Conservation (phyloP, 1,284 basidiomycete species). For the Ganoderma sinense region DNA sequence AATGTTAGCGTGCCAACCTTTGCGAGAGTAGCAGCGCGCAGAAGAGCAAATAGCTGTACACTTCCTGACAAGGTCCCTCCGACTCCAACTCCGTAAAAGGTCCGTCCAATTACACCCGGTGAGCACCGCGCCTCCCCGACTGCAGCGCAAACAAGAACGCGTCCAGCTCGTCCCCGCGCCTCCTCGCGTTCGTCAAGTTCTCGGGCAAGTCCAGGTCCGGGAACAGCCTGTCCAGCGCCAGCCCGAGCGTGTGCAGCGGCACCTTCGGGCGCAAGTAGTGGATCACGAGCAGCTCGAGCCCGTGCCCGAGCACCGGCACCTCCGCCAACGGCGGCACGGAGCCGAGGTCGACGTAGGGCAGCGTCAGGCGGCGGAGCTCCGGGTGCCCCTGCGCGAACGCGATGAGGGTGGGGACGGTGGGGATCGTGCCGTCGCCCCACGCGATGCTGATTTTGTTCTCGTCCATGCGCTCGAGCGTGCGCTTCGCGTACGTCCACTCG, state of each 20-base stretch:
- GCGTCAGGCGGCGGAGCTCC: neutral
- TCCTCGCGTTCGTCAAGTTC: neutral
- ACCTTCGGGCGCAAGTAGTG: constrained; percentile 5
- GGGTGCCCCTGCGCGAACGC: constrained; percentile 14
- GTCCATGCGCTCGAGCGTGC: constrained; percentile 2
- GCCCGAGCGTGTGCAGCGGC: constrained; percentile 7
- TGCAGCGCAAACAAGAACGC: constrained; percentile 9
- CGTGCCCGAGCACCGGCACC: constrained; percentile 12
- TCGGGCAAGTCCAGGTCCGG: constrained; percentile 6
- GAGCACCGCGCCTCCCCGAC: neutral
- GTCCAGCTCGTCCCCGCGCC: constrained; percentile 2
- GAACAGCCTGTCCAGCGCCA: constrained; percentile 11
- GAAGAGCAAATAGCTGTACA: neutral
- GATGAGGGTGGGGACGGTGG: constrained; percentile 8
- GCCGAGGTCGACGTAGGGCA: constrained; percentile 15
- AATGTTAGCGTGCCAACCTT: neutral
- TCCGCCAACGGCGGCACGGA: constrained; percentile 14
- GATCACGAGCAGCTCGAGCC: constrained; percentile 8
- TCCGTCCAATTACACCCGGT: neutral
- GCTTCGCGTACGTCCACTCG: constrained; percentile 4
- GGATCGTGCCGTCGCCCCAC: neutral
- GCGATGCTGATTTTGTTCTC: constrained; percentile 3
- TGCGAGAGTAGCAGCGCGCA: neutral
- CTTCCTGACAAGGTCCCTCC: neutral
- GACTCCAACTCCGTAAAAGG: neutral